Evolutionary conservation across 805 yeast genomes (phyloP).

Genomic region (Torulaspora microellipsoides): DNA sequence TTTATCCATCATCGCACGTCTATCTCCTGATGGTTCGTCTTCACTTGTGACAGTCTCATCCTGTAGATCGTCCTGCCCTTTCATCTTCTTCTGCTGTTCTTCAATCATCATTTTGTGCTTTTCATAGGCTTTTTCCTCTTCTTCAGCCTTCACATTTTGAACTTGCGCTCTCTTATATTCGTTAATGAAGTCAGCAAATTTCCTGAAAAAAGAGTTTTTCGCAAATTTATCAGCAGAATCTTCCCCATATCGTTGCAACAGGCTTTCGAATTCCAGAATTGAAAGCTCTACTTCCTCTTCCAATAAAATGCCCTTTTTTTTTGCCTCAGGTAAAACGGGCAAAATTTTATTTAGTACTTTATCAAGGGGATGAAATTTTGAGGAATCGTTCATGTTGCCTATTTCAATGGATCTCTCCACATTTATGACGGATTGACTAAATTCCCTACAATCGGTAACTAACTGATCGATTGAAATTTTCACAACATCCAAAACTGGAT

Average conservation of each 20-base stretch:
- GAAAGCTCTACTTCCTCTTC: slow-evolving; percentile 60
- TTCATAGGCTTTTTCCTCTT: slow-evolving; percentile 72
- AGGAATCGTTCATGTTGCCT: slow-evolving; percentile 82
- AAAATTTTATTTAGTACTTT: slow-evolving; percentile 55
- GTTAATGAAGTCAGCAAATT: slow-evolving; percentile 70
- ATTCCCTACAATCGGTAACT: slow-evolving; percentile 64
- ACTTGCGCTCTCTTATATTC: slow-evolving; percentile 76
- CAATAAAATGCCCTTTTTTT: slow-evolving; percentile 60
- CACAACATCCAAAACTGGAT: slow-evolving; percentile 52
- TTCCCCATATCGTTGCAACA: slow-evolving; percentile 90
- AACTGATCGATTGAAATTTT: slow-evolving; percentile 81
- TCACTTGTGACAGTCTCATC: slow-evolving; percentile 4
- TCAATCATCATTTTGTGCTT: slow-evolving; percentile 57
- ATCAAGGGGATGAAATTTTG: slow-evolving; percentile 80
- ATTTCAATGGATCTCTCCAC: slow-evolving; percentile 68
- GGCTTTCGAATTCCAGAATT: slow-evolving; percentile 56
- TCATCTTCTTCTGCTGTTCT: slow-evolving; percentile 31
- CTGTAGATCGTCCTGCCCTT: slow-evolving; percentile 17
- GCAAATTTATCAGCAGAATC: slow-evolving; percentile 66
- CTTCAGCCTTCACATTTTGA: slow-evolving; percentile 78
- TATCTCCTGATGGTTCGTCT: slow-evolving; percentile 23
- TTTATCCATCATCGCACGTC: slow-evolving; percentile 69
- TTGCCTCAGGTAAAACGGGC: slow-evolving; percentile 70
- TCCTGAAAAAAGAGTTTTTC: slow-evolving; percentile 65
- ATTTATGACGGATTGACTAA: slow-evolving; percentile 55